phyloP scores from a whole-genome alignment of 495 filamentous ascomycete species.

The Neurospora africana region DNA sequence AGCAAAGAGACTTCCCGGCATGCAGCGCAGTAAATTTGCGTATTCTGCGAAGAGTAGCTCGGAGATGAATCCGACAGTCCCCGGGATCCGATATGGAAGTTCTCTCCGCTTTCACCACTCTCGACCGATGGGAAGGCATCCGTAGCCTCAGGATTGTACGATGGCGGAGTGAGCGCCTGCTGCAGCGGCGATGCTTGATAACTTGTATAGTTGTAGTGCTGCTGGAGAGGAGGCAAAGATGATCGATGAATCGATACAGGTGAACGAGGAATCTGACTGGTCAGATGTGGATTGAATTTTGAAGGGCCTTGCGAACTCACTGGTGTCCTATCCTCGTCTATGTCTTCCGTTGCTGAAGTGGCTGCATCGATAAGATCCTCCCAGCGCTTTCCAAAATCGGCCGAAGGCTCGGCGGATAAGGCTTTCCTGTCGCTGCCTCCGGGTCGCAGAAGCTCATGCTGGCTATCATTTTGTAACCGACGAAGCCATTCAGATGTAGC shows the following conservation, averaged over 20 bases:
- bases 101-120: slow-evolving; percentile 46
- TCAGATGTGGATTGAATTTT: slow-evolving; percentile 27
- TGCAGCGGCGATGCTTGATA: slow-evolving; percentile 82
- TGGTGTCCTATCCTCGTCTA: slow-evolving; percentile 73
- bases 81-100: slow-evolving; percentile 52
- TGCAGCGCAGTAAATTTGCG: slow-evolving; percentile 81
- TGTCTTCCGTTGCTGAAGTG: slow-evolving; percentile 83
- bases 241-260: slow-evolving; percentile 59
- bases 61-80: slow-evolving; percentile 46
- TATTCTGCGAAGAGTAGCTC: slow-evolving; percentile 44
- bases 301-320: slow-evolving; percentile 42
- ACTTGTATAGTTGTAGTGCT: slow-evolving; percentile 48
- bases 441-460: slow-evolving; percentile 41
- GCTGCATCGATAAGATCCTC: slow-evolving; percentile 83
- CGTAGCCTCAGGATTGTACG: slow-evolving; percentile 50
- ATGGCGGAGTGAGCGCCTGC: slow-evolving; percentile 73
- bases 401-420: slow-evolving; percentile 70
- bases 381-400: slow-evolving; percentile 78
- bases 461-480: slow-evolving; percentile 35
- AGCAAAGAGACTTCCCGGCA: slow-evolving; percentile 65
- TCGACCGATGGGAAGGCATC: slow-evolving; percentile 84
- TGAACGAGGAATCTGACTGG: slow-evolving; percentile 53
- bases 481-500: slow-evolving; percentile 36
- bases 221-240: slow-evolving; percentile 63
- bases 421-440: slow-evolving; percentile 72